phyloP scores from a whole-genome alignment of 345 rosid genomes.

The Excoecaria agallocha region DNA sequence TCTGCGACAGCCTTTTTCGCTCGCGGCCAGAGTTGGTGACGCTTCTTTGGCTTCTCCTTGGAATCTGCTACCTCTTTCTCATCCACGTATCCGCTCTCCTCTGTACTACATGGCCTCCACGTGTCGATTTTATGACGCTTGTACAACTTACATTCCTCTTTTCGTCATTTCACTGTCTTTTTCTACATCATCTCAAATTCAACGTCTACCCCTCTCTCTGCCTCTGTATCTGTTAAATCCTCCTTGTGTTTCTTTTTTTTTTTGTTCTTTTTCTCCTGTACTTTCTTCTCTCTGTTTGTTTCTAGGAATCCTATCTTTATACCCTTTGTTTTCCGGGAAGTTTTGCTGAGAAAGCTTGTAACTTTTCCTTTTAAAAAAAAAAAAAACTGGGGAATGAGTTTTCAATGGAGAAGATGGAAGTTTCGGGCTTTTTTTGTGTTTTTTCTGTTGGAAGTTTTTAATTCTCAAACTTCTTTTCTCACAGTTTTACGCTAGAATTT shows the following conservation, averaged over 20 bases:
- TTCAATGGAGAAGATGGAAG: slow-evolving; percentile 15
- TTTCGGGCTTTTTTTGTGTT: slow-evolving; percentile 21
- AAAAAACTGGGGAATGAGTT: neutral
- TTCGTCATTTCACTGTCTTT: neutral
- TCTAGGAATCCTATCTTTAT: neutral
- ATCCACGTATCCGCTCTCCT: slow-evolving; percentile 22
- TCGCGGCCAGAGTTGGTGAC: slow-evolving; percentile 22
- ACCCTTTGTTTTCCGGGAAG: neutral
- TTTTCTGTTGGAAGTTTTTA: slow-evolving; percentile 13
- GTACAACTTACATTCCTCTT: neutral
- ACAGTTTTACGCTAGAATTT: slow-evolving; percentile 12
- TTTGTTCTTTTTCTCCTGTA: neutral
- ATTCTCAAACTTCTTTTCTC: slow-evolving; percentile 5
- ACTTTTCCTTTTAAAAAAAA: neutral
- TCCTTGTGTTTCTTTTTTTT: neutral
- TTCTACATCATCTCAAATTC: neutral
- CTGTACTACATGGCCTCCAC: slow-evolving; percentile 35
- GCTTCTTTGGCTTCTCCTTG: slow-evolving; percentile 30
- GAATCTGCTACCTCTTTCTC: slow-evolving; percentile 26
- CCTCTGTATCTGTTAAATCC: neutral
- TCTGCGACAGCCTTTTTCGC: neutral
- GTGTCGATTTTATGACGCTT: slow-evolving; percentile 17
- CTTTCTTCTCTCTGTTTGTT: neutral
- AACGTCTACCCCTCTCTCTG: neutral
- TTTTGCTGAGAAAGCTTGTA: slow-evolving; percentile 10